Base-by-base conservation (phyloP, 208 protist species). In the Crithidia thermophila region DNA sequence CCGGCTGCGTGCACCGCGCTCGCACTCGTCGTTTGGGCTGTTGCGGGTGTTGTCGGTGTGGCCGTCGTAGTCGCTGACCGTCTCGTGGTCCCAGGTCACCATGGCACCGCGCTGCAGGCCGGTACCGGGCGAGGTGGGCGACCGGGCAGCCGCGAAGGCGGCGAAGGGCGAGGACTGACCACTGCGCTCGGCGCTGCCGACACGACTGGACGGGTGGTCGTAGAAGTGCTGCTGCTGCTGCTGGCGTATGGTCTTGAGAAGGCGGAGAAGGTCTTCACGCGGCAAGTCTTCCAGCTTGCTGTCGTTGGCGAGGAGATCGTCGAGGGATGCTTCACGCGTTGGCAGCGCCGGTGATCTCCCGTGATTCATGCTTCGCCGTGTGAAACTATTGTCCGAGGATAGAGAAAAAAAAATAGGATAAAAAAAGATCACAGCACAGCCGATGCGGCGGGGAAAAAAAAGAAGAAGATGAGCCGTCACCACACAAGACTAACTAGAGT, bases 1-100 rank as follows among this genome's bases (percentile, higher is more conserved):
- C 8, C 14, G 33, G 36, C 23, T 43, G 36, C 49, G 49, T 5
- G 23, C 28, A 28, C 23, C 10, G 20, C 23, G 53, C 6, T 59
- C 53, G 11, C 46, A 37, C 53, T 30, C 36, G 23, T 46, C 53
- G 23, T 46, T 59, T 11, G 36, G 53, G 37, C 53, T 59, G 33
- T 46, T 59, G 16, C 53, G 28, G 36, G 53, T 46, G 37, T 59
- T 53, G 7, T 53, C 37, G 10, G 23, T 4, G 37, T 33, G 23
- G 0, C 33, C n/a, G 10, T 42, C 51, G 18, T 28, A 13, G 8
- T 23, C 51, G 5, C 27, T 3, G 6, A 28, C 31, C 0, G 37
- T 23, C 11, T 28, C 33, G n/a, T n/a, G 37, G 51, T 37, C 51
- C 51, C 31, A 57, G n/a, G 33, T 28, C 3, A 57, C 51, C 9